Base-by-base conservation (phyloP, 1,284 basidiomycete genomes). In the Pholiota adiposa region DNA sequence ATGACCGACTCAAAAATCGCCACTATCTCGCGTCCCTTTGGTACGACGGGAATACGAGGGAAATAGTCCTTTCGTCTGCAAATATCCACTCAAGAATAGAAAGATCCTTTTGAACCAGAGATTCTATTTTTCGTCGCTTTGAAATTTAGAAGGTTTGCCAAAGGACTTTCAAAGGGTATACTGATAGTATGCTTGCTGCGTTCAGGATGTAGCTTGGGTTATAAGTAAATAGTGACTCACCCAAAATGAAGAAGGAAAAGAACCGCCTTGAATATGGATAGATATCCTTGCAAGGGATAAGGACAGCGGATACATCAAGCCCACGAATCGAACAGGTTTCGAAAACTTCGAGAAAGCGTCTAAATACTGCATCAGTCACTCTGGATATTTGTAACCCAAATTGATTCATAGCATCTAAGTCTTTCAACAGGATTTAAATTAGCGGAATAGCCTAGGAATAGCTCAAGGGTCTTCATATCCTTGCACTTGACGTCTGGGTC, bases 381-480 rank as follows among this genome's bases (percentile, higher is more conserved):
- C 6, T 38, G 7, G 4, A 38, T 38, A 16, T 34, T 14, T 14
- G 7, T 29, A 49, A 18, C 48, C 21, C 44, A 49, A 27, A 57
- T 51, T 33, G 12, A 41, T 52, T 43, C n/a, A 43, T 12, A 53
- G n/a, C 23, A 29, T 56, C 44, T 60, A 58, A 51, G 34, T 23
- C 29, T 12, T 18, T 25, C 23, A 29, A 19, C 25, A 40, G n/a
- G 12, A 41, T n/a, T 19, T 25, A 36, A 38, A 46, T 46, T 16
- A 27, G 44, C 46, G 18, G 8, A 25, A 34, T 40, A 25, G 11
- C 46, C 19, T 38, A 38, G 43, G 40, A 52, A 41, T 18, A 11
- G 33, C 54, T 61, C 67, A 72, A 64, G 77, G 72, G 65, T 85
- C 83, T 33, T 84, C 83, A 59, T 83, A 85, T 21, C 83, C 83